Evolutionary conservation across 2,329 filamentous ascomycete species (phyloP), one percentile per base, ranked within the genome.

Genomic region (Verticillium klebahnii): DNA sequence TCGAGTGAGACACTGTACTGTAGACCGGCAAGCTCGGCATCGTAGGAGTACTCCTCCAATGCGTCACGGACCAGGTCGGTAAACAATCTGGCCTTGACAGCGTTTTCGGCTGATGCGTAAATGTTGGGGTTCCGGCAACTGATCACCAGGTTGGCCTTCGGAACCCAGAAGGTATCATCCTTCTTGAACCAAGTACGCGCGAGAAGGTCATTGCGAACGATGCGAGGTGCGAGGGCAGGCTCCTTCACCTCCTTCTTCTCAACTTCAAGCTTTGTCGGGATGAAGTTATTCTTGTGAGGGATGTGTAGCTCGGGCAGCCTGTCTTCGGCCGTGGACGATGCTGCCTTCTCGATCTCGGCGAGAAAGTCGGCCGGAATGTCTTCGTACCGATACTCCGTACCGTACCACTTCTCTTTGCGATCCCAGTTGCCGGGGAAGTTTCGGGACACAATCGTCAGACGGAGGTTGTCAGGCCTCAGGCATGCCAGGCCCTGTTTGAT

Each of bases 111-210:
- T 5, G 91, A 93, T 1, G 91, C 85, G 72, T 87, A 88, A n/a
- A 91, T 87, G 56, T 96, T 77, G 0, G 93, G 90, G 63, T 89
- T 96, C 68, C 89, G 86, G 67, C 96, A 82, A 67, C 89, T 92
- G 66, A 97, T 86, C 66, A 93, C 85, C 19, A 98, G 80, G 63
- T 93, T 95, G 3, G 92, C 95, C 74, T 96, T 97, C 9, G 95
- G 95, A 11, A 98, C 95, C 93, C 94, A 98, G 76, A 98, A 99
- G 0, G 89, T 93, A 69, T 99, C 95, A 70, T 99, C 95, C 77
- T 98, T 98, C 81, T 99, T 99, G 81, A 89, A 97, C 95, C 95
- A 99, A 2, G 92, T 89, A 34, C 93, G 88, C 1, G 91, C 88
- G 37, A 87, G 79, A 6, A 88, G 82, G 67, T 97, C 94, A 69